Conservation (phyloP, 225 moss, liverwort and hornwort genomes). For the Polytrichum commune region DNA sequence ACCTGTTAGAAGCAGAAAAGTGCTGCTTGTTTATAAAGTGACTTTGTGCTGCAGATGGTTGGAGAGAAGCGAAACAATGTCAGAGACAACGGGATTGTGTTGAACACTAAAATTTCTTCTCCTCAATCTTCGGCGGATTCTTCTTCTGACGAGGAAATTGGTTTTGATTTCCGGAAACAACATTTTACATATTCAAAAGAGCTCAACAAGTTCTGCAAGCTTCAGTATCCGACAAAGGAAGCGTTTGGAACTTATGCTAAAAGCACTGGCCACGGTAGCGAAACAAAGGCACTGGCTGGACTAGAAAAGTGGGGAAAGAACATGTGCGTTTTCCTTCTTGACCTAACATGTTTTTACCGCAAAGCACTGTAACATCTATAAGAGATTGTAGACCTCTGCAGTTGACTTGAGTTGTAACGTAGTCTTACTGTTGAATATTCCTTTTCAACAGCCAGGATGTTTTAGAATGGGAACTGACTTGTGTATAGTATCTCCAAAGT, state of each 20-base stretch:
- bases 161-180: constrained; percentile 93
- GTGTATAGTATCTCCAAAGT: too few relatives aligned
- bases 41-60: constrained; percentile 43
- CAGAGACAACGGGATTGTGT: constrained; percentile 53
- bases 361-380: too few relatives aligned
- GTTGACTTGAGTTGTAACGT: too few relatives aligned
- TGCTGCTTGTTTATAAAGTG: neutral
- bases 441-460: too few relatives aligned
- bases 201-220: constrained; percentile 67
- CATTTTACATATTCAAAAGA: constrained; percentile 81
- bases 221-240: constrained; percentile 92
- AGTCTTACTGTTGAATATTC: too few relatives aligned
- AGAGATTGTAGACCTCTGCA: too few relatives aligned
- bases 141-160: constrained; percentile 59
- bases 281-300: constrained; percentile 76
- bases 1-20: neutral
- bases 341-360: too few relatives aligned
- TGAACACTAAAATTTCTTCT: constrained; percentile 36
- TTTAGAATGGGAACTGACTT: too few relatives aligned
- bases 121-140: constrained; percentile 21
- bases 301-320: constrained; percentile 94
- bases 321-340: constrained; percentile 41
- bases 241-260: constrained; percentile 68
- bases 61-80: constrained; percentile 60
- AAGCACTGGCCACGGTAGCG: constrained; percentile 87